Base-by-base conservation (phyloP, 192 early-diverging fungal species). In the Backusella psychrophila region DNA sequence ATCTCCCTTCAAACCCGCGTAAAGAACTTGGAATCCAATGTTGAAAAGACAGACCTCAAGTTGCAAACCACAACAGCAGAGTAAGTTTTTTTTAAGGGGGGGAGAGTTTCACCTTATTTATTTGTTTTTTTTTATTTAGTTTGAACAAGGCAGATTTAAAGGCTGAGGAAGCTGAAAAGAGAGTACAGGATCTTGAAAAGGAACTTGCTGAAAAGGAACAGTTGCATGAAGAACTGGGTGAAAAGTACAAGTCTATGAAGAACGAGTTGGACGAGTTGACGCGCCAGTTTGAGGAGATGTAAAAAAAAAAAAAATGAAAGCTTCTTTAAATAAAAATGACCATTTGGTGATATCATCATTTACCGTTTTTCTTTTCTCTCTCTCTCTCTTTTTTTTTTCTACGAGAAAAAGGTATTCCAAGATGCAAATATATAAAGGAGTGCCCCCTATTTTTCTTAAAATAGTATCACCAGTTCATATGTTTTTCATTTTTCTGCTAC, bases 81-180 rank as follows among this genome's bases (percentile, higher is more conserved):
- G 93, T 91, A 93, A 86, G 90, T 87, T 59, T 59, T 59, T 26
- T 59, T 59, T 26, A 21, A 53, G 21, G 12, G 26, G 56, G 23
- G 23, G 12, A 29, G 11, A 26, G 56, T 63, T 63, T 63, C 56
- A 63, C 29, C 49, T 53, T 53, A 6, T 21, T 53, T 53, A 21
- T 53, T 53, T 53, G 21, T 29, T 63, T 29, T 63, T 29, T 63
- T 29, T 63, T 63, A 26, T 63, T 23, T 74, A 83, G 82, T 19
- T 83, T 74, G 70, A 80, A 80, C 31, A 74, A 88, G 59, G 89
- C 93, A 72, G 95, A 97, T 82, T 84, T 96, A 66, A 87, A 89
- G 76, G 89, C 93, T 78, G 96, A 97, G 81, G 87, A 90, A 74
- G 89, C 91, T 81, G 95, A 98, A 85, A 92, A 95, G 75, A 92